Percentiles rank a stretch among this genome's conserved stretches.
phyloP scores from a whole-genome alignment of 257 asterid species.

The Plantago elongata region DNA sequence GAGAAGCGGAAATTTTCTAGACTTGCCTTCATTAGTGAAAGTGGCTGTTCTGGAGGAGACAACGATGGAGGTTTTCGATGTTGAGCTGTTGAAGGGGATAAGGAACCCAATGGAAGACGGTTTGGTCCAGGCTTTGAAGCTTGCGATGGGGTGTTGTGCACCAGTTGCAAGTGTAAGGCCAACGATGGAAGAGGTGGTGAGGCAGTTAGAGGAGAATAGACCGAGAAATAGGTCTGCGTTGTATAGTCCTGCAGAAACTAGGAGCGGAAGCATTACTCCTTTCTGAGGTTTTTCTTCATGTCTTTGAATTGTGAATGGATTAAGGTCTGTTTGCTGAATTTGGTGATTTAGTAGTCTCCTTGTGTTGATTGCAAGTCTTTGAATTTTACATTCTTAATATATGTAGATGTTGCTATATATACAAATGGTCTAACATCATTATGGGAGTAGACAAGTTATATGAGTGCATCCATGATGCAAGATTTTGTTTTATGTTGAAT shows the following conservation, averaged over 20 bases:
- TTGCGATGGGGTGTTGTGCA: slow-evolving; percentile 99
- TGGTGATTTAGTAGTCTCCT: neutral
- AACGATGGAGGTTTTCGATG: slow-evolving; percentile 90
- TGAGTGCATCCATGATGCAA: too few relatives aligned
- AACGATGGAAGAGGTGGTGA: slow-evolving; percentile 83
- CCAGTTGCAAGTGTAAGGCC: slow-evolving; percentile 89
- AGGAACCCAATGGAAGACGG: slow-evolving; percentile 98
- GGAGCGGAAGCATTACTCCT: slow-evolving; percentile 98
- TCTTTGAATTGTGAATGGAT: slow-evolving; percentile 26
- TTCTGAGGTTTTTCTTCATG: slow-evolving; percentile 39
- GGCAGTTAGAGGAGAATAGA: slow-evolving; percentile 94
- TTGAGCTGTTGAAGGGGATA: slow-evolving; percentile 69
- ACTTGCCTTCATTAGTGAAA: slow-evolving; percentile 82
- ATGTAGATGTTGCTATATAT: neutral
- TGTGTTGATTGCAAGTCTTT: neutral
- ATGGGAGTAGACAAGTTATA: too few relatives aligned
- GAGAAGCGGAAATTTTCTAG: slow-evolving; percentile 65
- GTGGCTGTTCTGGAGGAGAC: slow-evolving; percentile 97
- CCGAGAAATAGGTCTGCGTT: slow-evolving; percentile 94
- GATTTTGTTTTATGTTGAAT: too few relatives aligned
- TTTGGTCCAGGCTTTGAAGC: slow-evolving; percentile 82
- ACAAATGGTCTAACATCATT: neutral
- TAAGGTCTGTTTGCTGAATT: slow-evolving; percentile 17
- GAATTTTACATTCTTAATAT: neutral
- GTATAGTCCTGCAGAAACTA: slow-evolving; percentile 94